Base-by-base conservation (phyloP, 768 basidiomycete species). In the Mycena galopus region DNA sequence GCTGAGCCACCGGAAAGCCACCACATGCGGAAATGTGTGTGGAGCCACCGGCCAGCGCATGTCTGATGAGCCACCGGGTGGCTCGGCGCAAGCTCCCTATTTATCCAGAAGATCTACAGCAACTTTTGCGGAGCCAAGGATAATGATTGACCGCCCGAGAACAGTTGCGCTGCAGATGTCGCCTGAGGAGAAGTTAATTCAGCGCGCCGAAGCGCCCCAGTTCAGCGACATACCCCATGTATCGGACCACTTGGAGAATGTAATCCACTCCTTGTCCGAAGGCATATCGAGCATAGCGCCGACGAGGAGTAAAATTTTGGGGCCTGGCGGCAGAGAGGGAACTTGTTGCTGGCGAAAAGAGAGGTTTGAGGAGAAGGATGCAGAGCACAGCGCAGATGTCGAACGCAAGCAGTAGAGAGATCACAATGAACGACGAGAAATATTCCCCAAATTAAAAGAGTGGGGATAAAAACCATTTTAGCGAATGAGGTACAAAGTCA, bases 91-190 rank as follows among this genome's bases (percentile, higher is more conserved):
- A n/a, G n/a, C n/a, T n/a, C n/a, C n/a, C n/a, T n/a, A n/a, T 81
- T 91, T 91, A 78, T 93, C 90, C 59, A 92, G 83, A 81, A 93
- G 85, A 63, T 91, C 89, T 67, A 82, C 79, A 21, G 90, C 89
- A 23, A 83, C 75, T 76, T 85, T 83, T 27, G 83, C 83, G 14
- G 86, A 88, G 76, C 90, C 91, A 32, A 92, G 73, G 55, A 92
- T 80, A 44, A 92, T 78, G 39, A 92, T 79, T 50, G 90, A 84
- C 72, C 91, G 91, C 3, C 91, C 90, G 6, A 92, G 81, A 17
- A 92, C 82, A 30, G 88, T 91, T 2, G 87, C 85, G 51, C 90
- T 91, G 71, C 86, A 86, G 27, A 92, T 90, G 67, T 89, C 88
- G 42, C 91, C 91, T 92, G 70, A 16, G 50, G 59, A 33, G 35